Percentiles rank a stretch among this genome's conserved stretches.
Evolutionary conservation across 2,329 filamentous ascomycete genomes (phyloP).

Genomic region (Lachnellula subtilissima): DNA sequence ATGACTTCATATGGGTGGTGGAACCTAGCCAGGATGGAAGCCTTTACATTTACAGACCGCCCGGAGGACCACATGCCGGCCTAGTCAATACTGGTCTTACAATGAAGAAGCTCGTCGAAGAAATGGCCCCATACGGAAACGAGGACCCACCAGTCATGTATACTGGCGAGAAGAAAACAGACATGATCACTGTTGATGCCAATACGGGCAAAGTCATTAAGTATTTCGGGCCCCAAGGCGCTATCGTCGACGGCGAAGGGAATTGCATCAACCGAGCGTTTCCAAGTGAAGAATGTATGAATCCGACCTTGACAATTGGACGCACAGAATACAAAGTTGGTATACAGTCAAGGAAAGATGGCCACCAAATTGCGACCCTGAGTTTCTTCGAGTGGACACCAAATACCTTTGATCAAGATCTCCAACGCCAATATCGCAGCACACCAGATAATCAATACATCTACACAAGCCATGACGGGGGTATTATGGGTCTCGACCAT

Average conservation of each 20-base stretch:
- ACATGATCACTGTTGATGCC: constrained; percentile 84
- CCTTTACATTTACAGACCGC: constrained; percentile 76
- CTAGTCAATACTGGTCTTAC: constrained; percentile 65
- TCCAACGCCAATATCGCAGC: constrained; percentile 73
- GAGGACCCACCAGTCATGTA: constrained; percentile 77
- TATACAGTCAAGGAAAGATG: constrained; percentile 71
- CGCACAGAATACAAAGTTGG: constrained; percentile 85
- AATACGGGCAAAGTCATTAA: constrained; percentile 76
- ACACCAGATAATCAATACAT: constrained; percentile 88
- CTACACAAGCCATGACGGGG: constrained; percentile 79
- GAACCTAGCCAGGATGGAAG: constrained; percentile 84
- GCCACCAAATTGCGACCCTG: constrained; percentile 77
- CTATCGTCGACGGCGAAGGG: constrained; percentile 62
- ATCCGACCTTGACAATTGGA: constrained; percentile 76
- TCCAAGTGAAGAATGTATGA: constrained; percentile 66
- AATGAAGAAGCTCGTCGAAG: constrained; percentile 84
- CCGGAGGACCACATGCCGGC: constrained; percentile 53
- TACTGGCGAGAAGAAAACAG: constrained; percentile 86
- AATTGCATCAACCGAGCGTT: constrained; percentile 65
- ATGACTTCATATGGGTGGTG: constrained; percentile 91
- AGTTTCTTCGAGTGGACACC: constrained; percentile 93
- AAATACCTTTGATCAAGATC: constrained; percentile 84
- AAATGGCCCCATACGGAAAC: constrained; percentile 70
- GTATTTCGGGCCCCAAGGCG: constrained; percentile 73
- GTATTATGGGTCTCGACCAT: constrained; percentile 74